These are phyloP conservation scores for Mortierella sp. DNA, from an alignment of 371 early-diverging fungal species.

Conservation along the genomic window DNA sequence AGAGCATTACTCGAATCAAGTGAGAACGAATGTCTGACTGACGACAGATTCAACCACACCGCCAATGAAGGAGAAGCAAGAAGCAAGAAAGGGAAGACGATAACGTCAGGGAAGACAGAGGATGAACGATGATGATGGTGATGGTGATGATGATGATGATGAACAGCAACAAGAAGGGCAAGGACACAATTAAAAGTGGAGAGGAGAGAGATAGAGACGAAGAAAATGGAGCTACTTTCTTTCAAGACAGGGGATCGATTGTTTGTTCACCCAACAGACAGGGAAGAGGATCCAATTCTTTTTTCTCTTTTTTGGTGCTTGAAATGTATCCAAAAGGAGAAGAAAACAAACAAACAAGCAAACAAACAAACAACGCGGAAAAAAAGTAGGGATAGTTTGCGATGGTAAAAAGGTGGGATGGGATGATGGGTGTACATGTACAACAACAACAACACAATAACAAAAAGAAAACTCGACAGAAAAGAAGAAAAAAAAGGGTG, in stretches of 20 bases:
- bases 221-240: background rate
- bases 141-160: too few relatives aligned
- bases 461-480: background rate
- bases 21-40: background rate
- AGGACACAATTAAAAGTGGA: too few relatives aligned
- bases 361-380: conserved; percentile 6
- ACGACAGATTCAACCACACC: background rate
- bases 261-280: background rate
- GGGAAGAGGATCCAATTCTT: background rate
- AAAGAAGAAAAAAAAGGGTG: conserved; percentile 1
- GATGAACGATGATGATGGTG: background rate
- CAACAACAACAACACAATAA: background rate
- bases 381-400: conserved; percentile 3
- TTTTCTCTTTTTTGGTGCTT: too few relatives aligned
- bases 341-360: background rate
- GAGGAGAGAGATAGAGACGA: too few relatives aligned
- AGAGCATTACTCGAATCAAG: background rate
- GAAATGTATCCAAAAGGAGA: background rate
- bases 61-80: background rate
- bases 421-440: background rate
- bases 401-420: background rate
- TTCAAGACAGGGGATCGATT: too few relatives aligned
- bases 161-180: too few relatives aligned
- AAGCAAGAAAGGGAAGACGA: background rate
- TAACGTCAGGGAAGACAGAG: background rate